Base-by-base conservation (phyloP, 768 basidiomycete species). In the Boletus rex-veris region DNA sequence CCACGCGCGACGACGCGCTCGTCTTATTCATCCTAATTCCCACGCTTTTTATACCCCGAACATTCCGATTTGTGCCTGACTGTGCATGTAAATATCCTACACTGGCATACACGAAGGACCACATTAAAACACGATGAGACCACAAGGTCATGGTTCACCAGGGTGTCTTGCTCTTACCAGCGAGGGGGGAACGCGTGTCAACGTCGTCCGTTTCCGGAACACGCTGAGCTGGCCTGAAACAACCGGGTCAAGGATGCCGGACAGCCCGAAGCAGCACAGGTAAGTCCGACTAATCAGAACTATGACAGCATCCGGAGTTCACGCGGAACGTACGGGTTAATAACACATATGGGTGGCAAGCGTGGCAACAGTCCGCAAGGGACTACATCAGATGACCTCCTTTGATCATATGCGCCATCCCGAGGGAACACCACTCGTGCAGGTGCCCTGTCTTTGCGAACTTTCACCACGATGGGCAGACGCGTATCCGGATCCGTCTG, bases 1-100 rank as follows among this genome's bases (percentile, higher is more conserved):
- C 55, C 70, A 63, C 68, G 57, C 69, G 69, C 66, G 68, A 67
- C 67, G 67, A 72, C 69, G 70, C 69, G 69, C 69, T 68, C 62
- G 59, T 58, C 70, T 70, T 72, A 70, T 64, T 70, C 69, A 70
- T 70, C 66, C 58, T 24, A 19, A 58, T 71, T 70, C 69, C 64
- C 69, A 72, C 69, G 64, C 50, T 53, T 50, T 51, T 54, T 64
- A 60, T 58, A 58, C 59, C 67, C 62, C 65, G 48, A 62, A 52
- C 24, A 18, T 54, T 54, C 60, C 60, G 53, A 55, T 52, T 54
- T 48, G 55, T 67, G 54, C 55, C 65, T 57, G 51, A 46, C 45
- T 60, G 42, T 36, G 54, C 55, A 50, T 40, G 46, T 41, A 58
- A 61, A 55, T 58, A 51, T 24, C 49, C 51, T 57, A 62, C 38